Evolutionary conservation across 345 rosid species (phyloP).

Genomic region (Crucihimalaya himalaica): DNA sequence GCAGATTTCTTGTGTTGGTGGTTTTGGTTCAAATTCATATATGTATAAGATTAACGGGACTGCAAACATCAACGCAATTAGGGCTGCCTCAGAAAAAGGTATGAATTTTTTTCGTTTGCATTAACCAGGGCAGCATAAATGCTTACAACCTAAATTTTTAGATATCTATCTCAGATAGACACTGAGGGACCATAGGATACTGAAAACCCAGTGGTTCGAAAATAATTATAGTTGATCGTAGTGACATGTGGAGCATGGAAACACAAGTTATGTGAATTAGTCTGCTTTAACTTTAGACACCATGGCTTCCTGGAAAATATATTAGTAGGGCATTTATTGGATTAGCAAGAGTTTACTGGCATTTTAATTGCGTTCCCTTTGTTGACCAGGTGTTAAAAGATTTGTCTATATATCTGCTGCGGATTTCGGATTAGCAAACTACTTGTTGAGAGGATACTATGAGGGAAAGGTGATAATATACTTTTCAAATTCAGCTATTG

Average conservation of each 20-base stretch:
- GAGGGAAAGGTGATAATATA: slow-evolving; percentile 74
- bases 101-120: not conserved
- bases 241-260: not conserved
- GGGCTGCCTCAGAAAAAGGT: slow-evolving; percentile 94
- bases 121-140: not conserved
- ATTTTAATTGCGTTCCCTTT: slow-evolving; percentile 19
- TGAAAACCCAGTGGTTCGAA: not conserved
- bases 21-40: slow-evolving; percentile 89
- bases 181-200: not conserved
- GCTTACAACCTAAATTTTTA: not conserved
- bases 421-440: slow-evolving; percentile 81
- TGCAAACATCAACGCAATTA: slow-evolving; percentile 88
- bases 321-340: not conserved
- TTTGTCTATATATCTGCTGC: slow-evolving; percentile 93
- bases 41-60: slow-evolving; percentile 98
- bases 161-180: not conserved
- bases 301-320: not conserved
- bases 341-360: not conserved
- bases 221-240: not conserved
- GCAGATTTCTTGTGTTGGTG: slow-evolving; percentile 93
- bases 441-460: slow-evolving; percentile 77
- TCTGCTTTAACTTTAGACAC: not conserved
- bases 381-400: slow-evolving; percentile 71
- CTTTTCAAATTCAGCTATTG: not conserved
- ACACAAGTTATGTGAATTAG: not conserved